A percentile compares a stretch with the other conserved stretches of the same genome.
phyloP scores from a whole-genome alignment of 169 alveolate species.

The Theileria parva region DNA sequence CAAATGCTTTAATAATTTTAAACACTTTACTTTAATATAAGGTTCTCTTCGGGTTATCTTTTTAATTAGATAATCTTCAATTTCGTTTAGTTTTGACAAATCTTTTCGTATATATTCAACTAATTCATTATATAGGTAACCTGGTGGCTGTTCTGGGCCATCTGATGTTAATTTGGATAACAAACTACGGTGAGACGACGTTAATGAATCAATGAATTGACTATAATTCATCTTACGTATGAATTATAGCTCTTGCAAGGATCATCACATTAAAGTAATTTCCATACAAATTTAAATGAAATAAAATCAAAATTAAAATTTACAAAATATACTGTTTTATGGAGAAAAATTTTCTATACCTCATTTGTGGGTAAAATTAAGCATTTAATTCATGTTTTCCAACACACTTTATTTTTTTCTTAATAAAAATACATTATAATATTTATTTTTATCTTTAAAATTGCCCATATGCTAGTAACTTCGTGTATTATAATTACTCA shows the following conservation, averaged over 20 bases:
- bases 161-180: slow-evolving; percentile 72
- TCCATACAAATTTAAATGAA: no score
- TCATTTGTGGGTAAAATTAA: no score
- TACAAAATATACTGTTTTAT: no score
- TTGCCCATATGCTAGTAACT: not conserved
- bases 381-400: not conserved
- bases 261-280: no score
- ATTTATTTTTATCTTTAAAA: not conserved
- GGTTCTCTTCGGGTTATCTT: slow-evolving; percentile 71
- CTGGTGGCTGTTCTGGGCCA: slow-evolving; percentile 77
- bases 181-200: slow-evolving; percentile 42
- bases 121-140: slow-evolving; percentile 73
- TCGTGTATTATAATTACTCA: not conserved
- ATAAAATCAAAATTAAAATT: no score
- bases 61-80: slow-evolving; percentile 69
- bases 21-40: slow-evolving; percentile 68
- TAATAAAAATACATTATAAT: not conserved
- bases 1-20: slow-evolving; percentile 70
- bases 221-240: slow-evolving; percentile 14
- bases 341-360: no score
- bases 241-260: not conserved
- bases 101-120: slow-evolving; percentile 64
- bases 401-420: not conserved
- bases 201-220: slow-evolving; percentile 34
- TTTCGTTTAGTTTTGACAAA: slow-evolving; percentile 45